Evolutionary conservation across 1,139 yeast genomes (phyloP).

Genomic region (Pichia kudriavzevii): DNA sequence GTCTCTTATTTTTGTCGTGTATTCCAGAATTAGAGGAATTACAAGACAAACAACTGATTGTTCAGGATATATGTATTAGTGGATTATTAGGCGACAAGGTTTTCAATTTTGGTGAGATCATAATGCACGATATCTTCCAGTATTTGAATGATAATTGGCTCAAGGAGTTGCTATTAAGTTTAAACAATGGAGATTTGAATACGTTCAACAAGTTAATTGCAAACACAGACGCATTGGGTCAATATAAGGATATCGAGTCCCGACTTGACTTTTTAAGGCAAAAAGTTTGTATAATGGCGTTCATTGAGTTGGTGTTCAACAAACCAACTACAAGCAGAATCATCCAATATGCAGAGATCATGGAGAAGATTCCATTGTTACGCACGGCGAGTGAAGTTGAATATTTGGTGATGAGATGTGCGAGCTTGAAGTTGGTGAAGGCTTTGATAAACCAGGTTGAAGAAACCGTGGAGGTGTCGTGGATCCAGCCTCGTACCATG

Average conservation of each 20-base stretch:
- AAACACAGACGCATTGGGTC: constrained; percentile 18
- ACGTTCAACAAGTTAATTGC: constrained; percentile 46
- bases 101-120: constrained; percentile 91
- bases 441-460: constrained; percentile 87
- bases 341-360: constrained; percentile 65
- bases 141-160: constrained; percentile 61
- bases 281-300: constrained; percentile 86
- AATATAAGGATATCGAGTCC: constrained; percentile 53
- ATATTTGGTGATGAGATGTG: constrained; percentile 83
- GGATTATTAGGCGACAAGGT: constrained; percentile 89
- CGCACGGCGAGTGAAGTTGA: constrained; percentile 68
- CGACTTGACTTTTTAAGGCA: constrained; percentile 70
- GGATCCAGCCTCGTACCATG: constrained; percentile 95
- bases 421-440: constrained; percentile 71
- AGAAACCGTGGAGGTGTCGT: constrained; percentile 68
- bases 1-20: constrained; percentile 57
- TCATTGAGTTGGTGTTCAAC: constrained; percentile 78
- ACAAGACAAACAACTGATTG: constrained; percentile 49
- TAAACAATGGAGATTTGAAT: constrained; percentile 72
- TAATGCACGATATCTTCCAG: constrained; percentile 77
- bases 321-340: constrained; percentile 71
- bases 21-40: constrained; percentile 48
- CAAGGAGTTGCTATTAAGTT: constrained; percentile 55
- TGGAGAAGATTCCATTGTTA: constrained; percentile 61
- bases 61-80: constrained; percentile 76